Base-by-base conservation (phyloP, 2,329 filamentous ascomycete species). In the Neonectria magnoliae region DNA sequence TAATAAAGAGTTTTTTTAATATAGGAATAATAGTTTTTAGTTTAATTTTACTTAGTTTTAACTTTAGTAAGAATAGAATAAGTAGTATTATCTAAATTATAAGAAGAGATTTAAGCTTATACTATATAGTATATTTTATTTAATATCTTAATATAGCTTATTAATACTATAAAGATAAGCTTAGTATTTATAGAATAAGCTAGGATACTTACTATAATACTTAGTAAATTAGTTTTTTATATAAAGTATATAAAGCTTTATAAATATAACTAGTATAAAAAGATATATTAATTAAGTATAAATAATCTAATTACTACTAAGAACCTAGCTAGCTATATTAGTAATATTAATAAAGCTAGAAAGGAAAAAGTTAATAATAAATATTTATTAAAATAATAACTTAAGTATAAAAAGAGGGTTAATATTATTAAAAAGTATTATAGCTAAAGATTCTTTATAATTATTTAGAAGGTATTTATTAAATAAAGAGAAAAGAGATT, bases 1-100 rank as follows among this genome's bases (percentile, higher is more conserved):
- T 62, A 63, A 41, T 14, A 2, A 22, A 69, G 65, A 25, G 68
- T 38, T 58, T 60, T 66, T 31, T 68, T 68, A 36, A 7, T 36
- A 14, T 22, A 3, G 7, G 16, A 11, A 25, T 57, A 4, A 48
- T 53, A 27, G n/a, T 6, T 13, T 38, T 53, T 22, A 29, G 47
- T 42, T 18, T 58, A 29, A n/a, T n/a, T n/a, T 31, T 50, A 27
- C 33, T 51, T 58, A 42, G 31, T 29, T 51, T 20, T 27, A 22
- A 44, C 57, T 59, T 52, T 27, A 8, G 38, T n/a, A 8, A 59
- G 48, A 52, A 42, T 36, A 33, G 31, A 56, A 52, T 14, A 31
- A 52, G 33, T 14, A 14, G 25, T 16, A 42, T 52, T n/a, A 42
- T 42, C n/a, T 18, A 31, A 47, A 11, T n/a, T 22, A 52, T 29